phyloP scores from a whole-genome alignment of 768 basidiomycete species.

The Lentinus brumalis region DNA sequence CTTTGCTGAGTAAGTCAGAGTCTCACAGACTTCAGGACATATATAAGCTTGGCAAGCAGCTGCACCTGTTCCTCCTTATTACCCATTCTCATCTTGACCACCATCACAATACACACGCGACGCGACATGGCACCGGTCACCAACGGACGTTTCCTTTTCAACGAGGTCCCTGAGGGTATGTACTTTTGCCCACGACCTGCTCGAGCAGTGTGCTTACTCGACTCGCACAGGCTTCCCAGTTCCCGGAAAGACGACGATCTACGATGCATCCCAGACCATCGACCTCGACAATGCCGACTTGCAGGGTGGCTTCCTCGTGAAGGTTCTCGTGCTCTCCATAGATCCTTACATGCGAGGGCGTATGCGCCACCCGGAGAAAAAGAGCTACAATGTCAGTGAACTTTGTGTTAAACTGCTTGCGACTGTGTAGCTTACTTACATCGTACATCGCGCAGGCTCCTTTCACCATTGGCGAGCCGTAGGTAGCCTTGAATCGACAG shows the following conservation, averaged over 20 bases:
- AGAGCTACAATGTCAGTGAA: conserved; percentile 20
- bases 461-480: background rate
- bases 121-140: conserved; percentile 26
- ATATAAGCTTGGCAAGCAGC: too few species aligned
- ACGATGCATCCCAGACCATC: conserved; percentile 30
- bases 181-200: background rate
- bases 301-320: conserved; percentile 32
- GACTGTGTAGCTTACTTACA: background rate
- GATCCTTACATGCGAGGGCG: conserved; percentile 23
- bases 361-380: conserved; percentile 19
- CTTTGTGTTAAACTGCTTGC: too few species aligned
- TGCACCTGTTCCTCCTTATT: too few species aligned
- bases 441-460: background rate
- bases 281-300: conserved; percentile 29
- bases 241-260: conserved; percentile 31
- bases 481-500: background rate
- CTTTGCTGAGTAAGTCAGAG: too few species aligned
- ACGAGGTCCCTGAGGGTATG: conserved; percentile 31
- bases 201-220: background rate
- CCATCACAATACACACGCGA: background rate
- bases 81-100: too few species aligned
- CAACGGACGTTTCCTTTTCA: conserved; percentile 33
- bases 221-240: conserved; percentile 28
- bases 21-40: too few species aligned
- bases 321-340: conserved; percentile 27